Conservation (phyloP, 2,329 filamentous ascomycete species). For the Metarhizium guizhouense region DNA sequence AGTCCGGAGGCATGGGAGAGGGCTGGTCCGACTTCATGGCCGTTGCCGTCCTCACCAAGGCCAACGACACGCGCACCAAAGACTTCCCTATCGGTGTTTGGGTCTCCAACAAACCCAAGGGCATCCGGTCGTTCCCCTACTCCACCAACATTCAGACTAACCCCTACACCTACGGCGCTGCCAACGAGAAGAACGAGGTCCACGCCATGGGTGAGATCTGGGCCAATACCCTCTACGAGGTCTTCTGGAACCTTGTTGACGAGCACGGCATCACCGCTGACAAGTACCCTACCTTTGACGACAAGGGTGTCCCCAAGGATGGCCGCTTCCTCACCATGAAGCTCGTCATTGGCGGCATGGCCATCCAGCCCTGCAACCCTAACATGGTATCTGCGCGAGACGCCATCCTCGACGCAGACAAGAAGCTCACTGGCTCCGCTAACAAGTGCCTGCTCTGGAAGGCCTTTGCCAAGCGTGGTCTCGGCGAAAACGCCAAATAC, state of each 20-base stretch:
- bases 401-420: conserved; percentile 47
- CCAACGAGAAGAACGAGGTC: conserved; percentile 27
- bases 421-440: conserved; percentile 37
- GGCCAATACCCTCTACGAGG: conserved; percentile 44
- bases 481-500: conserved; percentile 31
- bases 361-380: conserved; percentile 47
- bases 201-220: conserved; percentile 44
- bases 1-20: conserved; percentile 48
- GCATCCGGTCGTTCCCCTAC: conserved; percentile 43
- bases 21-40: conserved; percentile 51
- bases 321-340: conserved; percentile 44
- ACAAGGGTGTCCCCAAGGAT: conserved; percentile 38
- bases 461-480: conserved; percentile 47
- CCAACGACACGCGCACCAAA: conserved; percentile 32
- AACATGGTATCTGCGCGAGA: conserved; percentile 43
- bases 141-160: conserved; percentile 40
- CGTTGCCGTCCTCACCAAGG: conserved; percentile 37
- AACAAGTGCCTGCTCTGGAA: conserved; percentile 46
- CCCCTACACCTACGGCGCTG: conserved; percentile 38
- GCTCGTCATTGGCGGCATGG: conserved; percentile 42
- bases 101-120: conserved; percentile 32
- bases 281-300: conserved; percentile 29
- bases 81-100: conserved; percentile 43
- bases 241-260: conserved; percentile 49
- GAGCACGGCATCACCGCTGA: conserved; percentile 42